Evolutionary conservation across 495 filamentous ascomycete species (phyloP).

Genomic region (Aspergillus cristatus): DNA sequence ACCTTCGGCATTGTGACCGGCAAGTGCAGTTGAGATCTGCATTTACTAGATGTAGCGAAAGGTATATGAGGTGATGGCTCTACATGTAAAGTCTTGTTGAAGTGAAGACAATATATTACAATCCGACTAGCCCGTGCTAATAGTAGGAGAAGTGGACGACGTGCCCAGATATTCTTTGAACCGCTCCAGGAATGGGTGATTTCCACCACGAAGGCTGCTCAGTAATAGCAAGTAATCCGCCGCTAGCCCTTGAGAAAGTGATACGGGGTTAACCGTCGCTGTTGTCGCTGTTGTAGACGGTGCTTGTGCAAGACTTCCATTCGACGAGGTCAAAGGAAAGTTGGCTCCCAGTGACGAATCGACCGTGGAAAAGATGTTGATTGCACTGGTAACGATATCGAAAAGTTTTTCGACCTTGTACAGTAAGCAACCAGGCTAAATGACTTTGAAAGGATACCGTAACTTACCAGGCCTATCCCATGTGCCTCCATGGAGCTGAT

Average conservation of each 20-base stretch:
- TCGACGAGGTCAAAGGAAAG: background rate
- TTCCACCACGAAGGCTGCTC: constrained; percentile 30
- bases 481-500: constrained; percentile 62
- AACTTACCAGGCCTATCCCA: constrained; percentile 59
- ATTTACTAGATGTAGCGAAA: no score
- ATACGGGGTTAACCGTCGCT: constrained; percentile 5
- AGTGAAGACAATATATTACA: no score
- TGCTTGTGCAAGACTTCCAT: background rate
- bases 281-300: constrained; percentile 8
- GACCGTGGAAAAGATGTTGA: constrained; percentile 26
- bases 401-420: constrained; percentile 32
- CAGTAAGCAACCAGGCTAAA: no score
- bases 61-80: no score
- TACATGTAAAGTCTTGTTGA: no score
- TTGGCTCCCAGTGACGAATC: constrained; percentile 14
- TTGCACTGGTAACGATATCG: constrained; percentile 32
- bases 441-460: no score
- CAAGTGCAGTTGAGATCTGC: no score
- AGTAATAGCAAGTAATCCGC: constrained; percentile 27
- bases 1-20: no score
- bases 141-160: constrained; percentile 10
- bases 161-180: constrained; percentile 24
- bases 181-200: constrained; percentile 30
- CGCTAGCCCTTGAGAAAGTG: constrained; percentile 18
- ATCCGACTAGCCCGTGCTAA: constrained; percentile 15